phyloP scores from a whole-genome alignment of 2,329 filamentous ascomycete genomes.

The Grosmannia clavigera region DNA sequence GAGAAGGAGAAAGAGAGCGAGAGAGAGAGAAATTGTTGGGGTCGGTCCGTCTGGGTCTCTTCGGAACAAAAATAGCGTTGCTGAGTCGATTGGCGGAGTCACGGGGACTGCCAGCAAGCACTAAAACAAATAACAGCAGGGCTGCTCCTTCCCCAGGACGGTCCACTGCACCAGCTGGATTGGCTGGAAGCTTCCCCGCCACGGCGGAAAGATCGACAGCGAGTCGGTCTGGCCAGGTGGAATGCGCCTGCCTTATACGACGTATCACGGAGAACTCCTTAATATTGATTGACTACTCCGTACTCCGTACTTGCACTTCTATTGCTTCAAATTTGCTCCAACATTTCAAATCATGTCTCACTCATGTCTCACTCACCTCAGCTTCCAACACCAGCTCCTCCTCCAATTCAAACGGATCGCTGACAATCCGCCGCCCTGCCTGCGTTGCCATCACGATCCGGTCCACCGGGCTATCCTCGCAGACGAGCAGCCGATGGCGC shows the following conservation, averaged over 20 bases:
- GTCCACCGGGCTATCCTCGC: constrained; percentile 13
- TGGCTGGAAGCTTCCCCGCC: neutral
- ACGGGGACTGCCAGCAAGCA: neutral
- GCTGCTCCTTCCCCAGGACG: no score
- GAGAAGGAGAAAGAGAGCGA: neutral
- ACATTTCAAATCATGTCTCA: no score
- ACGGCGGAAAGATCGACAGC: no score
- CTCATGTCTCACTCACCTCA: no score
- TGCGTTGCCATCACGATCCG: constrained; percentile 13
- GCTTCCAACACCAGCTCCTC: constrained; percentile 5
- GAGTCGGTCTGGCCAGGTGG: no score
- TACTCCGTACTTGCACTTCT: no score
- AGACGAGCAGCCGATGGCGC: constrained; percentile 12
- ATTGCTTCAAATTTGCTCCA: no score
- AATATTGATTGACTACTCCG: no score
- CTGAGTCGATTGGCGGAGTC: neutral
- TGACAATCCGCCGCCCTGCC: constrained; percentile 11
- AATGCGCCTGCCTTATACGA: no score
- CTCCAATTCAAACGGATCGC: constrained; percentile 12
- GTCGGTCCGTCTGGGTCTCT: neutral
- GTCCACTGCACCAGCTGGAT: neutral
- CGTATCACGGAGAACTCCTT: no score
- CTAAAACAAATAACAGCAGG: neutral
- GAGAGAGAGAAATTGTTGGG: neutral
- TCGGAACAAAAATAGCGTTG: neutral